Conservation (phyloP, 2,329 filamentous ascomycete genomes). For the Stachybotrys echinatus region DNA sequence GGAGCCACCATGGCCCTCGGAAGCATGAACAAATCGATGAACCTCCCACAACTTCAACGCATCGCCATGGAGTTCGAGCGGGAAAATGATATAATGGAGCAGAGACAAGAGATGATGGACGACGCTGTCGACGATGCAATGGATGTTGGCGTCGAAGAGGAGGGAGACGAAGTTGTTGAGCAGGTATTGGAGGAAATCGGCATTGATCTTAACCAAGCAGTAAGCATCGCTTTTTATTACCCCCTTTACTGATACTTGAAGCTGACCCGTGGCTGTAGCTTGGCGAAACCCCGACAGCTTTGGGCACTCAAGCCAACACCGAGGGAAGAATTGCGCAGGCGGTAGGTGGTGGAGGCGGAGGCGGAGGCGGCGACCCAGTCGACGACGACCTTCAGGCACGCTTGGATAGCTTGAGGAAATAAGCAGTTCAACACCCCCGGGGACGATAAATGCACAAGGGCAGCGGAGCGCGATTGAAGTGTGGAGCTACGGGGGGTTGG, state of each 20-base stretch:
- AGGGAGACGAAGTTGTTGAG: conserved; percentile 94
- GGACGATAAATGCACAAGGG: not conserved
- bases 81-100: conserved; percentile 99
- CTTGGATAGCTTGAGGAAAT: conserved; percentile 75
- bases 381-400: conserved; percentile 94
- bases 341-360: conserved; percentile 60
- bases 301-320: conserved; percentile 67
- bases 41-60: conserved; percentile 86
- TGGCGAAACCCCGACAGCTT: conserved; percentile 81
- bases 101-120: conserved; percentile 99
- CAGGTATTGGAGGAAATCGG: conserved; percentile 97
- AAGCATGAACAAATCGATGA: conserved; percentile 98
- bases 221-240: conserved; percentile 42
- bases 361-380: conserved; percentile 46
- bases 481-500: not conserved
- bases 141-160: conserved; percentile 83
- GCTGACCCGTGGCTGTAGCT: conserved; percentile 50
- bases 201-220: conserved; percentile 82
- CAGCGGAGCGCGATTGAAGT: not conserved
- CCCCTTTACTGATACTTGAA: not conserved
- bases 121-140: conserved; percentile 97
- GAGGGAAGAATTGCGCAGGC: conserved; percentile 83
- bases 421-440: conserved; percentile 7
- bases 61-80: conserved; percentile 99
- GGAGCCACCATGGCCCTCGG: conserved; percentile 88